Evolutionary conservation across 108 stramenopile genomes (phyloP).

Genomic region (Seminavis robusta): DNA sequence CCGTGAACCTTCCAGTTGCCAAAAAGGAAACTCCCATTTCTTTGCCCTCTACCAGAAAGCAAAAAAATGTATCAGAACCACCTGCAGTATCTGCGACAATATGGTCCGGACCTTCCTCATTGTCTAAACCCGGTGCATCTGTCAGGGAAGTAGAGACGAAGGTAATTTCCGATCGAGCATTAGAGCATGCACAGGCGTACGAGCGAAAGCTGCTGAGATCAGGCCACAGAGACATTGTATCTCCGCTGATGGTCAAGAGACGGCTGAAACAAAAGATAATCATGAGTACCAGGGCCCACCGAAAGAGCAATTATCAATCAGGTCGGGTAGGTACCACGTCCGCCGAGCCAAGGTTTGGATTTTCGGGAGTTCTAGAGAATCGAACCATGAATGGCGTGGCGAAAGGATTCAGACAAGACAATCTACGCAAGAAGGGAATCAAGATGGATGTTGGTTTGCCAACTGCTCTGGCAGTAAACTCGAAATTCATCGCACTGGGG

Average conservation of each 20-base stretch:
- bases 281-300: conserved; percentile 38
- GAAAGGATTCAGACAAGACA: no score
- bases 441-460: conserved; percentile 44
- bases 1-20: no score
- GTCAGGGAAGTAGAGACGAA: conserved; percentile 17
- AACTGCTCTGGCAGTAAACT: conserved; percentile 71
- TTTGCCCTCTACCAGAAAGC: no score
- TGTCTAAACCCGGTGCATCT: no score
- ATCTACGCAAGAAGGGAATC: conserved; percentile 3
- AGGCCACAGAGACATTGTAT: conserved; percentile 65
- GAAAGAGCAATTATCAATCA: conserved; percentile 4
- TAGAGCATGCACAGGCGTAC: conserved; percentile 41
- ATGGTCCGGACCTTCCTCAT: background rate
- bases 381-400: conserved; percentile 30
- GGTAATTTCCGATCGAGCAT: conserved; percentile 17
- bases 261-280: conserved; percentile 79
- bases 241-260: conserved; percentile 74
- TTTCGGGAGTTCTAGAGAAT: conserved; percentile 50
- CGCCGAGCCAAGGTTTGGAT: conserved; percentile 27
- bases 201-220: conserved; percentile 59
- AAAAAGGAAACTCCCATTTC: no score
- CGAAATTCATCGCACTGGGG: conserved; percentile 87
- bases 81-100: background rate
- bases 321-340: background rate
- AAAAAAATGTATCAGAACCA: background rate